Evolutionary conservation across 2,329 filamentous ascomycete species (phyloP), one percentile per base, ranked within the genome.

Genomic region (Trichoderma hamatum): DNA sequence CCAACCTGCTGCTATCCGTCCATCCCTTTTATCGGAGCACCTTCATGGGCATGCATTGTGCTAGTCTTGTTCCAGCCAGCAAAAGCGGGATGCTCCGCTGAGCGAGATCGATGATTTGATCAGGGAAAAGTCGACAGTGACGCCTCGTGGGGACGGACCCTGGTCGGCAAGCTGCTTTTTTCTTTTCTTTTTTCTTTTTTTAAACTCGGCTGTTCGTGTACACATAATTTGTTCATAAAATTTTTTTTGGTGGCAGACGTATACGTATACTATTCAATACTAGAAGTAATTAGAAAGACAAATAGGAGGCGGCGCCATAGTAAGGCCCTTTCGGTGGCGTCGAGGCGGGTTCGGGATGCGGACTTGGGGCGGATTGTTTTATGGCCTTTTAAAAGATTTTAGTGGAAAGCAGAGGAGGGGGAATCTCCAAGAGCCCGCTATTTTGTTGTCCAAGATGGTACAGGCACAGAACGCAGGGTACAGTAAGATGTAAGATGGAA

Each of bases 61-160:
- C 62, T 67, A 59, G 64, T 59, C 63, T 24, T 26, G 10, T 58
- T 59, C 7, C 39, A 43, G 49, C 43, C 61, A 39, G 49, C 60
- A 49, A 55, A 43, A 55, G 46, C 61, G 51, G 34, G 49, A 54
- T 54, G 46, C 49, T 59, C 54, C 64, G 64, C 64, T 28, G 64
- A 26, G 39, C 49, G 61, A 59, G 64, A 67, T 67, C 64, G 64
- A 36, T 67, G 64, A 59, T 67, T 64, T 67, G 64, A 67, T n/a
- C n/a, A 56, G 36, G 32, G 46, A 36, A 52, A 66, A 19, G 52
- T 24, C 24, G 52, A 66, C 52, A 30, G 63, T 54, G 63, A 66
- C 64, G 64, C 46, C 49, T 67, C 54, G 64, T 67, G 54, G 54
- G 64, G 64, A 67, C 36, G 28, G 54, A 52, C 46, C 64, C 51